phyloP scores from a whole-genome alignment of 129 eudicot genomes.

The Flaveria brownii region DNA sequence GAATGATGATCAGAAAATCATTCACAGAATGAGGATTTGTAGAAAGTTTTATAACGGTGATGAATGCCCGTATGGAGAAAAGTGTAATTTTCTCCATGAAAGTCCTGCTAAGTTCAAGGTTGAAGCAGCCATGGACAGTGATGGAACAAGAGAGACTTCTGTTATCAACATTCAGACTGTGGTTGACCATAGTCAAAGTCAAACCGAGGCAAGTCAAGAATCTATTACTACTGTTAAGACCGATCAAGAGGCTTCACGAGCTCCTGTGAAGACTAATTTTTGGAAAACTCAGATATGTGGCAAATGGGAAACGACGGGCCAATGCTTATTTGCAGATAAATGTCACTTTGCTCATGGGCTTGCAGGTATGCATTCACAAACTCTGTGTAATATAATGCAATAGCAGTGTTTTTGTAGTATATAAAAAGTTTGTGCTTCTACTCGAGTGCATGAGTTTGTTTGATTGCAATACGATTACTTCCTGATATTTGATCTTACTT shows the following conservation, averaged over 20 bases:
- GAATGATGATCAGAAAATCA: slow-evolving; percentile 62
- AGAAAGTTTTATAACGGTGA: slow-evolving; percentile 74
- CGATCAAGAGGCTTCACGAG: slow-evolving; percentile 30
- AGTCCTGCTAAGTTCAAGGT: slow-evolving; percentile 50
- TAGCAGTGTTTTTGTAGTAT: background rate
- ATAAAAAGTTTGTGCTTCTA: too few relatives aligned
- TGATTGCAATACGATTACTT: too few relatives aligned
- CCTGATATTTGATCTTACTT: too few relatives aligned
- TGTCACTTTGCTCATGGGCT: slow-evolving; percentile 90
- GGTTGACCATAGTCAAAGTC: slow-evolving; percentile 38
- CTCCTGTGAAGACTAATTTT: slow-evolving; percentile 34
- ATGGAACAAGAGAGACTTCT: slow-evolving; percentile 51
- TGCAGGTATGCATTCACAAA: slow-evolving; percentile 53
- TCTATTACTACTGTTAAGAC: slow-evolving; percentile 11
- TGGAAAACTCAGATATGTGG: slow-evolving; percentile 76
- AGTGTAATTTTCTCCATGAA: slow-evolving; percentile 80
- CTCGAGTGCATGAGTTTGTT: too few relatives aligned
- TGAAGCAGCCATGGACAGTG: slow-evolving; percentile 17
- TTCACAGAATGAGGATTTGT: slow-evolving; percentile 67
- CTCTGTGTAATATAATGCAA: background rate
- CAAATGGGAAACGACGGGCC: slow-evolving; percentile 76
- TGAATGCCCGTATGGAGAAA: slow-evolving; percentile 87
- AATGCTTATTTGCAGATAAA: slow-evolving; percentile 60
- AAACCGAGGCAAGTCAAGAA: slow-evolving; percentile 10
- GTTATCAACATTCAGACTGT: slow-evolving; percentile 57